Base-by-base conservation (phyloP, 257 asterid genomes). In the Gynochthodes officinalis region DNA sequence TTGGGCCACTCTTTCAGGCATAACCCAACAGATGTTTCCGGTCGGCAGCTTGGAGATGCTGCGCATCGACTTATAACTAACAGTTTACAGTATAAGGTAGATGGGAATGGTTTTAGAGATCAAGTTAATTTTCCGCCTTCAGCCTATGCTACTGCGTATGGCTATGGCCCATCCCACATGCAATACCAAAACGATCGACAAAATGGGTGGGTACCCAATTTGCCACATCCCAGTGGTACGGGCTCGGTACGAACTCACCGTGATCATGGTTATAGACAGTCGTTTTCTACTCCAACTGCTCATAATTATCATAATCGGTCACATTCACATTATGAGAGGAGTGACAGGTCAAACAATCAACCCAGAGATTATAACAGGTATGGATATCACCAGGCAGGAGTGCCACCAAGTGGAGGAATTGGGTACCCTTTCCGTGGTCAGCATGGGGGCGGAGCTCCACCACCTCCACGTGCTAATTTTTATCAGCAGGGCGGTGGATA, bases 21-120 rank as follows among this genome's bases (percentile, higher is more conserved):
- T 33, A 78, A 72, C 50, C 70, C 84, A 7, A 59, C 67, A 28
- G 93, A 88, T 67, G 73, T 87, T 69, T 85, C 96, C 55, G 97
- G 96, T 40, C 88, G 87, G 69, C 96, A 89, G 67, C 91, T 94
- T 64, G 98, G 97, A 23, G 95, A 88, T 59, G 96, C 97, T 77
- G 97, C 99, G 48, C 98, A 84, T 61, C 93, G 99, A 59, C 87
- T 94, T 30, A 92, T 94, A 33, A 87, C 80, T 27, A 94, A 88
- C 74, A 94, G 93, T 76, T 82, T 94, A 71, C 97, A 82, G 79
- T 32, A 23, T 0, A 86, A 84, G 74, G 80, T 71, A 19, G 83
- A 81, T 52, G 81, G 81, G 49, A 78, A 77, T 54, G 73, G 77
- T 66, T 83, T 72, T 52, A 54, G 74, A 19, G 84, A 81, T 75